phyloP scores from a whole-genome alignment of 208 protist species.

The Leishmania martiniquensis region DNA sequence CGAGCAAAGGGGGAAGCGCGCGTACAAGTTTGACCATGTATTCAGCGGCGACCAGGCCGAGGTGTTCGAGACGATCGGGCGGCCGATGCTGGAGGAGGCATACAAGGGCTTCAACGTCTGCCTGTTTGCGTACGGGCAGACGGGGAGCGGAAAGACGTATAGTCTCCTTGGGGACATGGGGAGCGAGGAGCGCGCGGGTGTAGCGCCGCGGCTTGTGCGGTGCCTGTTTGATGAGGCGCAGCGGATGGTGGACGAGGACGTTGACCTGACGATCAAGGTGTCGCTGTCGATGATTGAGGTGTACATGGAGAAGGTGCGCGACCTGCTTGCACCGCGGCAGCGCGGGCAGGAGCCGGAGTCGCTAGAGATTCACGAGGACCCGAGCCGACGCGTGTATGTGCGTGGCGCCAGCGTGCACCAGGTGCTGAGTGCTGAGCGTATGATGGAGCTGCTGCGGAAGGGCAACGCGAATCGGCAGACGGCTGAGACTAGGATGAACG shows the following conservation, averaged over 20 bases:
- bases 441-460: constrained; percentile 41
- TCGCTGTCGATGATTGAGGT: constrained; percentile 79
- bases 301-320: constrained; percentile 88
- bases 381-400: constrained; percentile 23
- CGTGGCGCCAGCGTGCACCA: constrained; percentile 88
- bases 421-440: constrained; percentile 80
- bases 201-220: constrained; percentile 82
- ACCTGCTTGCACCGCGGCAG: constrained; percentile 76
- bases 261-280: constrained; percentile 77
- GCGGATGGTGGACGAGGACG: constrained; percentile 90
- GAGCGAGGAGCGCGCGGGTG: constrained; percentile 40
- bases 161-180: constrained; percentile 77
- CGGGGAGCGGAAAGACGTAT: constrained; percentile 91
- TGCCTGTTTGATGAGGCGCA: constrained; percentile 55
- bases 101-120: constrained; percentile 85
- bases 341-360: constrained; percentile 50
- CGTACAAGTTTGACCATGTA: too few relatives aligned
- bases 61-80: constrained; percentile 91
- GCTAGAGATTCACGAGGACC: not conserved
- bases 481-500: constrained; percentile 57
- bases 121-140: constrained; percentile 94
- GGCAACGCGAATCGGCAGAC: constrained; percentile 52
- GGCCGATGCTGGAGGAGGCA: constrained; percentile 89
- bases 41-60: too few relatives aligned
- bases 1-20: too few relatives aligned